Conservation (phyloP, 345 rosid species). For the Citrus reticulata region DNA sequence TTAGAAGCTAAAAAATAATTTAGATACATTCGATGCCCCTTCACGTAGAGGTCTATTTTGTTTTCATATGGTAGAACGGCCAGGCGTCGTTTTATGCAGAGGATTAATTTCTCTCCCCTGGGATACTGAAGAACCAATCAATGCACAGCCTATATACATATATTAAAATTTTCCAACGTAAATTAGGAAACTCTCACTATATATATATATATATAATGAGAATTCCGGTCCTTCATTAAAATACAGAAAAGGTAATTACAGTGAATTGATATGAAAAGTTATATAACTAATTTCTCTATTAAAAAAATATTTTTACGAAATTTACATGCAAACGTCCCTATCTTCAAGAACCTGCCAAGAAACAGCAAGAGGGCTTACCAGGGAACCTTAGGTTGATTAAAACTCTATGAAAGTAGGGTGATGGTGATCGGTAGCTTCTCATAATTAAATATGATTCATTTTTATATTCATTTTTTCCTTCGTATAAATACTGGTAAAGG, state of each 20-base stretch:
- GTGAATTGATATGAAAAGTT: background rate
- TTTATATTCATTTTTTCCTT: background rate
- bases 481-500: constrained; percentile 14
- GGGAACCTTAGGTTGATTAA: constrained; percentile 15
- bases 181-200: no score
- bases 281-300: background rate
- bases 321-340: background rate
- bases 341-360: constrained; percentile 28
- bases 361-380: constrained; percentile 12
- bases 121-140: background rate
- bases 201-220: no score
- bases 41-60: background rate
- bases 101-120: background rate
- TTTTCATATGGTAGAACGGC: background rate
- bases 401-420: constrained; percentile 17
- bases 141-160: no score
- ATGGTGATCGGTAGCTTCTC: constrained; percentile 16
- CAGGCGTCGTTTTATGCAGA: background rate
- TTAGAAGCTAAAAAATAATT: background rate
- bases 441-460: no score
- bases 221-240: no score
- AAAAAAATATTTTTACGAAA: background rate
- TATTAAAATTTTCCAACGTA: no score
- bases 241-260: background rate
- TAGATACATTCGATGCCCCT: constrained; percentile 2